Conservation (phyloP, 1,284 basidiomycete genomes). For the Meira nashicola region DNA sequence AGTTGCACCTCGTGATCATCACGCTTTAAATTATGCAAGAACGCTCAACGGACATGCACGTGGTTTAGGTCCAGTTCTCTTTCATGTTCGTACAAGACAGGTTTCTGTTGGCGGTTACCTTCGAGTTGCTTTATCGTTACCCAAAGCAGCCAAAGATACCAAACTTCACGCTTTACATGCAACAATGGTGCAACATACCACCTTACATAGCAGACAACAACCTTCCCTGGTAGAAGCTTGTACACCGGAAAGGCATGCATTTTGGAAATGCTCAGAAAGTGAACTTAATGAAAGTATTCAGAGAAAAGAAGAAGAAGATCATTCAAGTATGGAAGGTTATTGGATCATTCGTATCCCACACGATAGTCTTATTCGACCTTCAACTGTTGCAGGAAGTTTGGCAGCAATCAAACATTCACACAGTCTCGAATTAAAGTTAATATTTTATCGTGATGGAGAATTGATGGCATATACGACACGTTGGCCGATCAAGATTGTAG, state of each 20-base stretch:
- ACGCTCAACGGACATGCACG: not conserved
- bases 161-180: not conserved
- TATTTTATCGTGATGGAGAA: not conserved
- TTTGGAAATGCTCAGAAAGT: not conserved
- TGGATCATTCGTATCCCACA: conserved; percentile 10
- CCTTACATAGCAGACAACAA: conserved; percentile 2
- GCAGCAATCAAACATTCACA: conserved; percentile 6
- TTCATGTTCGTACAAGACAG: conserved; percentile 8
- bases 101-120: conserved; percentile 13
- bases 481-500: conserved; percentile 4
- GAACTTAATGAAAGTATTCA: conserved; percentile 1
- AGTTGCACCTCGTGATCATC: not conserved
- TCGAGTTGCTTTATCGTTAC: conserved; percentile 8
- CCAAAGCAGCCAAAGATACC: not conserved
- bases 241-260: conserved; percentile 4
- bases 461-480: not conserved
- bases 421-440: not conserved
- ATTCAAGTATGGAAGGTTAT: not conserved
- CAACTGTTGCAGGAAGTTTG: not conserved
- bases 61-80: conserved; percentile 6
- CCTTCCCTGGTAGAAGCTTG: not conserved
- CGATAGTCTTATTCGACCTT: conserved; percentile 5
- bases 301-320: not conserved
- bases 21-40: conserved; percentile 9
- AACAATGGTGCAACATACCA: conserved; percentile 5